Evolutionary conservation across 2,329 filamentous ascomycete genomes (phyloP).

Genomic region (Paracorniculantispora psalliotae): DNA sequence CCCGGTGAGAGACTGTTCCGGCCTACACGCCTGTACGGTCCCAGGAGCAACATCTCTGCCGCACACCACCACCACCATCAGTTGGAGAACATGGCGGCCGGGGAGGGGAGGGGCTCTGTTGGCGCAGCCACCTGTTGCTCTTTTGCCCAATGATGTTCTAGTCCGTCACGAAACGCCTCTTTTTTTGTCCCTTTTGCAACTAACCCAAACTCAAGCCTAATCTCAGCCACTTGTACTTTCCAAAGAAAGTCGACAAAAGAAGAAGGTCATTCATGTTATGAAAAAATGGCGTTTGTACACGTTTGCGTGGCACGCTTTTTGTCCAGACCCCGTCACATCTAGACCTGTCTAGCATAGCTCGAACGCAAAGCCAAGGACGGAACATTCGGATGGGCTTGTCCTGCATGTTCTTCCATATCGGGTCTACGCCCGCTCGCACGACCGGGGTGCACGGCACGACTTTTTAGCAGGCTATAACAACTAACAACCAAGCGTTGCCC

Average conservation of each 20-base stretch:
- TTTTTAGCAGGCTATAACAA: not conserved
- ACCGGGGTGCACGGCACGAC: not conserved
- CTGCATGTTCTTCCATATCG: not conserved
- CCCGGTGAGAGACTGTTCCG: not conserved
- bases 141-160: not conserved
- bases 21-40: not conserved
- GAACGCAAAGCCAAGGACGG: not conserved
- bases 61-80: not conserved
- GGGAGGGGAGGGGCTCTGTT: not conserved
- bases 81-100: not conserved
- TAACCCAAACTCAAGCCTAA: not conserved
- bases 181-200: not conserved
- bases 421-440: not conserved
- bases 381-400: not conserved
- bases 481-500: too few relatives aligned
- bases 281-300: not conserved
- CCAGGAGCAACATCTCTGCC: not conserved
- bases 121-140: not conserved
- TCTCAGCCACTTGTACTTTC: not conserved
- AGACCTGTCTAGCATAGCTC: not conserved
- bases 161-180: not conserved
- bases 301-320: not conserved
- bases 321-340: not conserved
- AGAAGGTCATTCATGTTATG: too few relatives aligned
- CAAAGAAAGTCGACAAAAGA: not conserved